These are phyloP conservation scores for Silene vulgaris DNA, from an alignment of 179 eudicot species.

Conservation along the genomic window DNA sequence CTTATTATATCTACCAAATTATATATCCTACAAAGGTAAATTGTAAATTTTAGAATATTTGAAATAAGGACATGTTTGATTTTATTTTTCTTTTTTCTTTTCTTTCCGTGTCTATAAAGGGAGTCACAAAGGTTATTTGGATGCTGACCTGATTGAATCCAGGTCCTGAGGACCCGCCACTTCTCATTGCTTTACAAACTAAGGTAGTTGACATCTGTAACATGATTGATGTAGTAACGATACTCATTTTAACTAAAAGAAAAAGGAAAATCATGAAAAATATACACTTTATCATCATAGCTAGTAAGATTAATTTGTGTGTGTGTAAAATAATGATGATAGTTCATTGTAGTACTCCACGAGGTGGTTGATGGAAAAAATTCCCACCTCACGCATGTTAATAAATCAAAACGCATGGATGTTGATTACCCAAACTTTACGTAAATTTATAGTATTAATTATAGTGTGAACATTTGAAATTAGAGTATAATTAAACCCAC, in stretches of 20 bases:
- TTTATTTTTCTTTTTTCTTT: no score
- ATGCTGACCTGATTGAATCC: no score
- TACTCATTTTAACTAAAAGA: neutral
- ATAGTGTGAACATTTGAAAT: constrained; percentile 26
- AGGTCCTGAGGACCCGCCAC: no score
- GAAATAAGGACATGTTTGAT: no score
- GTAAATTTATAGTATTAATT: neutral
- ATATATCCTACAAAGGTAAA: no score
- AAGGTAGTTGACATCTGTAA: no score
- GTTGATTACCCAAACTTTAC: constrained; percentile 17
- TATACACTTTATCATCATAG: constrained; percentile 9
- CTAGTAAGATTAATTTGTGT: constrained; percentile 16
- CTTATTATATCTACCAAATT: no score
- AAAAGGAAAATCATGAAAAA: neutral
- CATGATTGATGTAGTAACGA: neutral
- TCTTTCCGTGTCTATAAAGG: no score
- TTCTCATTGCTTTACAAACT: no score
- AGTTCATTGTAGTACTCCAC: constrained; percentile 34
- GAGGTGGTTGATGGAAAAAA: constrained; percentile 31
- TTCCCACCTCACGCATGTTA: constrained; percentile 31
- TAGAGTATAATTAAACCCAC: constrained; percentile 2
- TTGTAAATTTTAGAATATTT: no score
- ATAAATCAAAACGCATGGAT: neutral
- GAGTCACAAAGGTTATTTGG: no score
- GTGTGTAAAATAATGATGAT: constrained; percentile 25